phyloP scores from a whole-genome alignment of 768 basidiomycete species.

The Antrodiella citrinella region DNA sequence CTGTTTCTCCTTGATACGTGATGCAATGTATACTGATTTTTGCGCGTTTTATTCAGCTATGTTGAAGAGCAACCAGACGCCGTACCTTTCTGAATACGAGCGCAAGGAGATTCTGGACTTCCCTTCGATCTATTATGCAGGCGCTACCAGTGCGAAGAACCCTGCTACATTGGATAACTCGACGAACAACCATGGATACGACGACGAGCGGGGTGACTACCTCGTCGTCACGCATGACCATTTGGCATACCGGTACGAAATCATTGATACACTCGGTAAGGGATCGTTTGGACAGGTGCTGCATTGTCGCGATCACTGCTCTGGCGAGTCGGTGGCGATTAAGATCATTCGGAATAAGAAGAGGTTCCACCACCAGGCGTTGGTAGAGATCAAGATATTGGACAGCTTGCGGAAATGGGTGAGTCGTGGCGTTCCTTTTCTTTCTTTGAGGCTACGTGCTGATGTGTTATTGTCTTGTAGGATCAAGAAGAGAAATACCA shows the following conservation, averaged over 20 bases:
- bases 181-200: constrained; percentile 89
- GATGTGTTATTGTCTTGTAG: constrained; percentile 31
- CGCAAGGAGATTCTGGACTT: constrained; percentile 87
- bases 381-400: constrained; percentile 98
- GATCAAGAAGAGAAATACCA: constrained; percentile 95
- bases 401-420: constrained; percentile 98
- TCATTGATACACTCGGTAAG: constrained; percentile 89
- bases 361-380: constrained; percentile 94
- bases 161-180: constrained; percentile 62
- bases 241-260: constrained; percentile 93
- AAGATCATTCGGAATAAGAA: constrained; percentile 99
- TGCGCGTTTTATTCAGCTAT: constrained; percentile 35
- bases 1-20: background rate
- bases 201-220: constrained; percentile 98
- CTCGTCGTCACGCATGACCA: constrained; percentile 86
- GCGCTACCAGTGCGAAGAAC: constrained; percentile 78
- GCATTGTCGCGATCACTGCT: constrained; percentile 90
- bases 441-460: background rate
- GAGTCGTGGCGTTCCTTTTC: constrained; percentile 21
- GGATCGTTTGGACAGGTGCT: constrained; percentile 98
- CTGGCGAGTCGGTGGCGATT: constrained; percentile 94
- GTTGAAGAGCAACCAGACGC: constrained; percentile 55
- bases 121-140: constrained; percentile 74
- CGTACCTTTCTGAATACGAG: constrained; percentile 81
- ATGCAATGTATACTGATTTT: constrained; percentile 3